phyloP scores from a whole-genome alignment of 345 rosid genomes.

The Pistacia integerrima region DNA sequence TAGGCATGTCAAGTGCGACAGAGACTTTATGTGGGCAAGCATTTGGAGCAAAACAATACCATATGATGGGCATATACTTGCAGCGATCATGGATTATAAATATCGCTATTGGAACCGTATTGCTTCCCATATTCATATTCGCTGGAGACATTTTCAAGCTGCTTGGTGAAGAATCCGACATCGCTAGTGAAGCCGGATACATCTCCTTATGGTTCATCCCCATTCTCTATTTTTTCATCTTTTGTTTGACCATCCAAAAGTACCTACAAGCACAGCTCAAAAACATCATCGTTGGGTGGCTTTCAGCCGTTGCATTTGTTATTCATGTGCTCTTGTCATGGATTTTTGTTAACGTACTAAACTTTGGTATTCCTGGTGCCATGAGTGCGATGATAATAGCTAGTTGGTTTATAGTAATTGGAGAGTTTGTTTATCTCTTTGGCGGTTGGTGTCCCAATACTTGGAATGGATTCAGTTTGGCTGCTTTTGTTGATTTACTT shows the following conservation, averaged over 20 bases:
- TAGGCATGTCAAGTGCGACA: slow-evolving; percentile 24
- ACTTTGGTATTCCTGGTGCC: slow-evolving; percentile 36
- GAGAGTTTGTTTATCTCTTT: slow-evolving; percentile 38
- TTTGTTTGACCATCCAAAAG: slow-evolving; percentile 29
- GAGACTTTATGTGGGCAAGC: slow-evolving; percentile 26
- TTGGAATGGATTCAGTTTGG: slow-evolving; percentile 63
- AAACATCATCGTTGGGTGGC: slow-evolving; percentile 34
- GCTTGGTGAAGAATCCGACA: slow-evolving; percentile 3
- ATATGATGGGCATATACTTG: slow-evolving; percentile 21
- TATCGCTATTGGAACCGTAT: background rate
- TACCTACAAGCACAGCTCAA: slow-evolving; percentile 44
- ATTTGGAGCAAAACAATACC: slow-evolving; percentile 22
- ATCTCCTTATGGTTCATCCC: slow-evolving; percentile 14
- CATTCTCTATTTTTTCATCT: slow-evolving; percentile 8
- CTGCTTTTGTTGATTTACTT: slow-evolving; percentile 45
- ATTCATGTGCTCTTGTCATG: slow-evolving; percentile 39
- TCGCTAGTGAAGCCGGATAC: slow-evolving; percentile 8
- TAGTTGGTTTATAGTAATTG: slow-evolving; percentile 24
- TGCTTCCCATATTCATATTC: slow-evolving; percentile 11
- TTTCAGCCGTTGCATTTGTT: slow-evolving; percentile 21
- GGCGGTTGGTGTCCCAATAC: slow-evolving; percentile 74
- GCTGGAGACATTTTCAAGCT: background rate
- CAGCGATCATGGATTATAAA: slow-evolving; percentile 18
- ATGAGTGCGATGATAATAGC: slow-evolving; percentile 36
- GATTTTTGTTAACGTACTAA: slow-evolving; percentile 31